phyloP scores from a whole-genome alignment of 2,329 filamentous ascomycete species.

The Phyllosticta capitalensis region DNA sequence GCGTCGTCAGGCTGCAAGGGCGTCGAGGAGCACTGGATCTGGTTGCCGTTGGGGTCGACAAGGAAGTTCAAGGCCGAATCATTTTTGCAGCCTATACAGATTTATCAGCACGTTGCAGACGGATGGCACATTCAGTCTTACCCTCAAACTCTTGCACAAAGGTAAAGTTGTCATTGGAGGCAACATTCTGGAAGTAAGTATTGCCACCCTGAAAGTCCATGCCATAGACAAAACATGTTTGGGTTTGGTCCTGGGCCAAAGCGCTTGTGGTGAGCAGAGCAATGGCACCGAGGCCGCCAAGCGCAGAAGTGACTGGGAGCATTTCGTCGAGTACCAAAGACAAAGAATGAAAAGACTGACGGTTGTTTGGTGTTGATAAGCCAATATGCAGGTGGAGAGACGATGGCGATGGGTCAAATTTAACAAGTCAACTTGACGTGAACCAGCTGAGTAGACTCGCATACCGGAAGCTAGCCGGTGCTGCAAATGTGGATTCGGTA shows the following conservation, averaged over 20 bases:
- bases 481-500: not conserved
- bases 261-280: slow-evolving; percentile 11
- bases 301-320: not conserved
- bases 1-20: slow-evolving; percentile 27
- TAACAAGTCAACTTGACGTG: not conserved
- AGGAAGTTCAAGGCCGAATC: slow-evolving; percentile 31
- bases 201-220: slow-evolving; percentile 32
- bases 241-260: slow-evolving; percentile 10
- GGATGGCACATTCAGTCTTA: not conserved
- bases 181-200: slow-evolving; percentile 32
- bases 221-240: slow-evolving; percentile 18
- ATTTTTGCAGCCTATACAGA: slow-evolving; percentile 21
- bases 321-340: not conserved
- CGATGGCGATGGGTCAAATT: not conserved
- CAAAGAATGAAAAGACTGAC: not conserved
- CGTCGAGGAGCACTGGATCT: slow-evolving; percentile 29
- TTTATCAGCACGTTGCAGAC: not conserved
- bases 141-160: slow-evolving; percentile 32
- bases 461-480: not conserved
- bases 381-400: not conserved
- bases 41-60: slow-evolving; percentile 29
- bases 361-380: not conserved
- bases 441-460: not conserved
- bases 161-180: slow-evolving; percentile 31
- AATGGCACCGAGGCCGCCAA: slow-evolving; percentile 12